Evolutionary conservation across 164 flowering plant species (phyloP), one percentile per base, ranked within the genome.

Genomic region (Cinnamomum micranthum): DNA sequence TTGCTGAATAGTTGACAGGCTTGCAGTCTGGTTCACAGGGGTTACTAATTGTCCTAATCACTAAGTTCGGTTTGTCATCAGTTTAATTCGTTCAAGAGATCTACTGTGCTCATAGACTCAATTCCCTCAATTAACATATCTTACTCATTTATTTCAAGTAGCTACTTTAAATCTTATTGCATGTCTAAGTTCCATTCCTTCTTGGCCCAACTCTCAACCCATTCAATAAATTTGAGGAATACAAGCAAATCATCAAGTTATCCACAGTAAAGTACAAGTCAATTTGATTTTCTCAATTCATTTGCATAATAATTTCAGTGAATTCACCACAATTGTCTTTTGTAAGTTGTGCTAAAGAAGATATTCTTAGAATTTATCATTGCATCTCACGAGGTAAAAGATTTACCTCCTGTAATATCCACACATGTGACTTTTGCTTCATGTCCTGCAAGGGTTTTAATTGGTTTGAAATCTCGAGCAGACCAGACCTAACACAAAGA

Each of bases 351-450:
- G 12, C 67, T 22, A 64, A 25, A 25, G 28, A 64, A 23, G 15
- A 24, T 7, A 64, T 64, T 23, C 12, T n/a, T 67, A 67, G 70
- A 67, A 28, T 31, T 68, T 31, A 27, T 68, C 2, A 22, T 68
- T 15, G 7, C 47, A 68, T 28, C 47, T 41, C 71, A 41, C 17
- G 52, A 41, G 71, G 55, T 41, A 50, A 50, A 69, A n/a, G 71
- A 71, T 80, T 82, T 69, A 93, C 99, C 99, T 85, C 78, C 94
- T 22, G 76, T 62, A 55, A 96, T 76, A 84, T 96, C 99, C 72
- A 90, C 50, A 58, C 91, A 87, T 47, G 99, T 85, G 63, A 92
- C 91, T 82, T 91, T 94, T 25, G 90, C 89, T 86, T 96, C 99
- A 74, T 96, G 99, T 25, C 89, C 98, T 59, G 95, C 85, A 22